phyloP scores from a whole-genome alignment of 495 filamentous ascomycete genomes.

The Neurospora sp. region DNA sequence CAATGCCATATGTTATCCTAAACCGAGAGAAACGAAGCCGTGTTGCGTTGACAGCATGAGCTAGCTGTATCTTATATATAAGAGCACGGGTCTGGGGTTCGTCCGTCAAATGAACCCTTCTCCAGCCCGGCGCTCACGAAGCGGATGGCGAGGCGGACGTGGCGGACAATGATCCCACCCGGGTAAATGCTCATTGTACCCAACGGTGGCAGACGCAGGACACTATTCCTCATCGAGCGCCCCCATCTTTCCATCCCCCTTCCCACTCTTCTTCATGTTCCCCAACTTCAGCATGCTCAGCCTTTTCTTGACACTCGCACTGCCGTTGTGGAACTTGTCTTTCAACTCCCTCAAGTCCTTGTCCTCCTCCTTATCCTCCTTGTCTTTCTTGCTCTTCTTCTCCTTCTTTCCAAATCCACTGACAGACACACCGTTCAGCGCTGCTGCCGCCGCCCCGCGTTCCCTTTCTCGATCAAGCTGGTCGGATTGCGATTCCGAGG shows the following conservation, averaged over 20 bases:
- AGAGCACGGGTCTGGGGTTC: neutral
- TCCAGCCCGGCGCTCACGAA: neutral
- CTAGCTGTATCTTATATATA: neutral
- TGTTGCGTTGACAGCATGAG: neutral
- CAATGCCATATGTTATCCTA: neutral
- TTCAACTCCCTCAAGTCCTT: neutral
- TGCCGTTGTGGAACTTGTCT: neutral
- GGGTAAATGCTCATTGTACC: neutral
- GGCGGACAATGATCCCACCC: neutral
- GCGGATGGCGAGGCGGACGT: neutral
- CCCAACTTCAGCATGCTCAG: slow-evolving; percentile 59
- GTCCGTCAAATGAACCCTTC: neutral
- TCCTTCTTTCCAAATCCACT: slow-evolving; percentile 8
- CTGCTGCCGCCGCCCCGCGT: slow-evolving; percentile 11
- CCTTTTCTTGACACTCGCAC: slow-evolving; percentile 52
- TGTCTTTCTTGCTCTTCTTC: neutral
- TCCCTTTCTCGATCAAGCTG: slow-evolving; percentile 16
- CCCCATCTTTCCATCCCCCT: slow-evolving; percentile 38
- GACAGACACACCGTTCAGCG: slow-evolving; percentile 16
- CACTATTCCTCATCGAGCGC: slow-evolving; percentile 37
- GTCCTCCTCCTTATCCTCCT: slow-evolving; percentile 23
- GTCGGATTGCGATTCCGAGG: neutral
- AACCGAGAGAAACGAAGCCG: neutral
- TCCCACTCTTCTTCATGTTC: slow-evolving; percentile 47
- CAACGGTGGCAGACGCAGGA: neutral